A percentile compares a stretch with the other conserved stretches of the same genome.
Conservation (phyloP, 2,329 filamentous ascomycete genomes). For the Stagonosporopsis vannaccii region DNA sequence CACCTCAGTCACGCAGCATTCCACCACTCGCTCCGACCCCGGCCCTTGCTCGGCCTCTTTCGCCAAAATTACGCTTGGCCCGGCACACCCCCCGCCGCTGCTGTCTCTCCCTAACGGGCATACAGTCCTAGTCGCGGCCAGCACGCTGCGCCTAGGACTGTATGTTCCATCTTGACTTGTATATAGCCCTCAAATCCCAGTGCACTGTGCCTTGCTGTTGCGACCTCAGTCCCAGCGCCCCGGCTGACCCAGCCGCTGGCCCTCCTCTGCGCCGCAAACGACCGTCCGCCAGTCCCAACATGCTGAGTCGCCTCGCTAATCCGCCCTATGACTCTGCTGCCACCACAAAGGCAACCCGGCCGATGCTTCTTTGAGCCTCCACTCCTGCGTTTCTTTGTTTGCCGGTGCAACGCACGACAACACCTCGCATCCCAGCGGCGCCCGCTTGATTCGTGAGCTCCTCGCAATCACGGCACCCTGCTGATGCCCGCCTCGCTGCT, state of each 20-base stretch:
- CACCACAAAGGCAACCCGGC: slow-evolving; percentile 28
- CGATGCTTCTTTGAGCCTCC: slow-evolving; percentile 18
- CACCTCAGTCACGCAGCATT: slow-evolving; percentile 12
- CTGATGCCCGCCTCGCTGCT: slow-evolving; percentile 1
- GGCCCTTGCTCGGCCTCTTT: slow-evolving; percentile 18
- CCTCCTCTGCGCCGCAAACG: slow-evolving; percentile 28
- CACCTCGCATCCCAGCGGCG: slow-evolving; percentile 3
- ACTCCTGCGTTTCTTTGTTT: slow-evolving; percentile 16
- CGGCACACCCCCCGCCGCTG: neutral
- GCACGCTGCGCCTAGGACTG: neutral
- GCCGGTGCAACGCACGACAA: slow-evolving; percentile 15
- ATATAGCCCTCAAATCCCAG: slow-evolving; percentile 8
- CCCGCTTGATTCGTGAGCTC: slow-evolving; percentile 4
- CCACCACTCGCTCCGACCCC: slow-evolving; percentile 21
- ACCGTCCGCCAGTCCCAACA: slow-evolving; percentile 18
- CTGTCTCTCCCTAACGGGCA: slow-evolving; percentile 18
- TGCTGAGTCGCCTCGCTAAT: slow-evolving; percentile 24
- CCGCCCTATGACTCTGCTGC: slow-evolving; percentile 26
- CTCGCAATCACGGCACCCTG: neutral
- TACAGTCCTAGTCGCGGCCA: neutral
- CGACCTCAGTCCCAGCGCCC: slow-evolving; percentile 13
- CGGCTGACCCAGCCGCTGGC: slow-evolving; percentile 9
- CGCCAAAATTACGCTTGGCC: slow-evolving; percentile 20
- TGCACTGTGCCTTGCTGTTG: neutral
- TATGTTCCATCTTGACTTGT: slow-evolving; percentile 1